Base-by-base conservation (phyloP, 1,284 basidiomycete genomes). In the Tilletia caries region DNA sequence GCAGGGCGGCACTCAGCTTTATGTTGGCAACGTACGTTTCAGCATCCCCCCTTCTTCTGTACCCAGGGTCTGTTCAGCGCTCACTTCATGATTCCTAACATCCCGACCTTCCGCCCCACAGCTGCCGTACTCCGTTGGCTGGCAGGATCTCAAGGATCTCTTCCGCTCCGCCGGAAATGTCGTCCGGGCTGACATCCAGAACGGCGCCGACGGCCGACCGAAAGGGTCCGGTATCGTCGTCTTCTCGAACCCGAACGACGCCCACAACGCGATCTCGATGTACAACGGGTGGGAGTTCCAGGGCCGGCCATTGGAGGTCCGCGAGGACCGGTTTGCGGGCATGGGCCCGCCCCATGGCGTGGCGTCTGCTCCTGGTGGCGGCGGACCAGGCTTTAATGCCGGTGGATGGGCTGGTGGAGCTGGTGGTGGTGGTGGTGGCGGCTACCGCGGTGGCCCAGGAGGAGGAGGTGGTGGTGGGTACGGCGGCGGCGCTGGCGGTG, bases 91-190 rank as follows among this genome's bases (percentile, higher is more conserved):
- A n/a, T n/a, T n/a, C n/a, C n/a, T n/a, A n/a, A n/a, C 18, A 27
- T 12, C 41, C 44, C 27, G 69, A 37, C 29, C 32, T 25, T 2
- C 54, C 50, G 15, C 34, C 27, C 20, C 23, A 68, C 70, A 5
- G 68, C 68, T 74, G 46, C 95, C 95, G 0, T 92, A 92, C 80
- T 92, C 94, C 84, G 93, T 93, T 37, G 93, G 93, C 48, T 98
- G 95, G 95, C 95, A 98, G 84, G 95, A 98, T 83, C 87, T 98
- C 70, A 98, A 98, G 84, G 95, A 98, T 83, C 86, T 98, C 37
- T 97, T 98, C 89, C 89, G 95, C 68, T 89, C 91, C 37, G 92
- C 95, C 48, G 95, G 95, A 32, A 92, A 92, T 80, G 93, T 97
- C 77, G 89, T 96, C 71, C 89, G 95, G 48, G 93, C 95, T 68